These are phyloP conservation scores for Baorangia bicolor DNA, from an alignment of 768 basidiomycete species.

Conservation along the genomic window DNA sequence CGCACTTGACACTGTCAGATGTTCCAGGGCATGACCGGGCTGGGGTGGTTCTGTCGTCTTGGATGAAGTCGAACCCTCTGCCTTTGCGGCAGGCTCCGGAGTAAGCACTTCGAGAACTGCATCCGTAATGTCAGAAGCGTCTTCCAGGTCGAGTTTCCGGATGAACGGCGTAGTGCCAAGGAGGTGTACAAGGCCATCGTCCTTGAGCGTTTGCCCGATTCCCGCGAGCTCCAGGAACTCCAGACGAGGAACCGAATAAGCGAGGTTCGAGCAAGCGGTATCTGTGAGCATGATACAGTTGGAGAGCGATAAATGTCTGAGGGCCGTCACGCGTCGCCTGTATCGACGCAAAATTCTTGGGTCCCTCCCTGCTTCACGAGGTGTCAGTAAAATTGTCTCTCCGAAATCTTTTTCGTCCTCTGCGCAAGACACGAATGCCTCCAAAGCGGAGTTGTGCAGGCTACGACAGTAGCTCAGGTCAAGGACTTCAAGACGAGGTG, in stretches of 20 bases:
- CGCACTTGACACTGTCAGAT: slow-evolving; percentile 69
- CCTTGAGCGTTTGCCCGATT: slow-evolving; percentile 64
- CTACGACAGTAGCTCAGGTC: slow-evolving; percentile 75
- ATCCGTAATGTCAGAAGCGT: slow-evolving; percentile 73
- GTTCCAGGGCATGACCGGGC: slow-evolving; percentile 69
- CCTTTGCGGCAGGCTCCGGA: slow-evolving; percentile 31
- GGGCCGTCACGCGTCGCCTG: slow-evolving; percentile 60
- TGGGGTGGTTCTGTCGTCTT: slow-evolving; percentile 31
- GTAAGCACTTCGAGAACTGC: slow-evolving; percentile 65
- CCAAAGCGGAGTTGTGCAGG: slow-evolving; percentile 73
- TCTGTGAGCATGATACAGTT: slow-evolving; percentile 72
- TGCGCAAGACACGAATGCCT: slow-evolving; percentile 64
- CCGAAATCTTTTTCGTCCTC: slow-evolving; percentile 24
- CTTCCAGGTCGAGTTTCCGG: slow-evolving; percentile 81
- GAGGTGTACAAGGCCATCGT: slow-evolving; percentile 72
- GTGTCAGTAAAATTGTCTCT: slow-evolving; percentile 50
- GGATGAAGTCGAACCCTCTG: slow-evolving; percentile 8
- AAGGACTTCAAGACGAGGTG: slow-evolving; percentile 73
- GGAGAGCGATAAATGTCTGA: slow-evolving; percentile 76
- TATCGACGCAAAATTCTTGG: slow-evolving; percentile 46
- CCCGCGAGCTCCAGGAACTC: slow-evolving; percentile 79
- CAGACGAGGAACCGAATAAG: slow-evolving; percentile 65
- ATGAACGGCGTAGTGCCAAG: slow-evolving; percentile 69
- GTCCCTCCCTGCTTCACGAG: slow-evolving; percentile 67
- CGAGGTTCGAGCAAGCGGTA: slow-evolving; percentile 69